phyloP scores from a whole-genome alignment of 2,329 filamentous ascomycete genomes.

The Fusarium albosuccineum region DNA sequence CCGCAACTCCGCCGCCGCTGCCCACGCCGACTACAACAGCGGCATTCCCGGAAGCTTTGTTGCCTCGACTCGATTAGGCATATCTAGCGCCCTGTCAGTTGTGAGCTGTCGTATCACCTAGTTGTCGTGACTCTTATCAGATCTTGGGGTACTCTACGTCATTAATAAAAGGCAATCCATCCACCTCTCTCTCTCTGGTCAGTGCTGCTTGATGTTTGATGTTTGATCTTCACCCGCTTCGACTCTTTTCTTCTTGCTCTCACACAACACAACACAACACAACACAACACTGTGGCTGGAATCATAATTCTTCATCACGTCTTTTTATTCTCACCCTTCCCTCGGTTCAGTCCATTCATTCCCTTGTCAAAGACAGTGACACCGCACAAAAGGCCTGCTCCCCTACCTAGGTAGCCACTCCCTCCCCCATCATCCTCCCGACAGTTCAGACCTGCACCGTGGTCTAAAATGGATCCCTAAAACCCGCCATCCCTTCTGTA shows the following conservation, averaged over 20 bases:
- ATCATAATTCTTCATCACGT: conserved; percentile 1
- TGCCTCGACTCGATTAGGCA: background rate
- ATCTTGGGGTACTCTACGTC: background rate
- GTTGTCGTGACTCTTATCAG: conserved; percentile 20
- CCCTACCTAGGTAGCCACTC: background rate
- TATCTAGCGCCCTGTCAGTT: conserved; percentile 5
- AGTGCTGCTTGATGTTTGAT: background rate
- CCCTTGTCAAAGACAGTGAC: conserved; percentile 2
- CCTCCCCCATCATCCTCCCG: background rate
- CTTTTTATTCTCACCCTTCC: conserved; percentile 20
- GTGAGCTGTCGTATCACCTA: conserved; percentile 2
- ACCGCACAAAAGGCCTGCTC: background rate
- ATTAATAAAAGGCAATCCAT: too few relatives aligned
- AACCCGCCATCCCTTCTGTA: conserved; percentile 30
- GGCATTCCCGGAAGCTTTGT: background rate
- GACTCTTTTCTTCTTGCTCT: background rate
- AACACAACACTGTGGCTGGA: background rate
- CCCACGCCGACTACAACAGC: conserved; percentile 7
- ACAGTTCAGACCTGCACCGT: background rate
- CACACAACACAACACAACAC: background rate
- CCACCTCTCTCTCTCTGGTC: background rate
- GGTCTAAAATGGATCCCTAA: conserved; percentile 2
- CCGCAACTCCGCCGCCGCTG: conserved; percentile 46
- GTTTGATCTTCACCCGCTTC: background rate
- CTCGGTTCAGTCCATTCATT: conserved; percentile 8